phyloP scores from a whole-genome alignment of 192 early-diverging fungal species.

The Chytriomyces sp. region DNA sequence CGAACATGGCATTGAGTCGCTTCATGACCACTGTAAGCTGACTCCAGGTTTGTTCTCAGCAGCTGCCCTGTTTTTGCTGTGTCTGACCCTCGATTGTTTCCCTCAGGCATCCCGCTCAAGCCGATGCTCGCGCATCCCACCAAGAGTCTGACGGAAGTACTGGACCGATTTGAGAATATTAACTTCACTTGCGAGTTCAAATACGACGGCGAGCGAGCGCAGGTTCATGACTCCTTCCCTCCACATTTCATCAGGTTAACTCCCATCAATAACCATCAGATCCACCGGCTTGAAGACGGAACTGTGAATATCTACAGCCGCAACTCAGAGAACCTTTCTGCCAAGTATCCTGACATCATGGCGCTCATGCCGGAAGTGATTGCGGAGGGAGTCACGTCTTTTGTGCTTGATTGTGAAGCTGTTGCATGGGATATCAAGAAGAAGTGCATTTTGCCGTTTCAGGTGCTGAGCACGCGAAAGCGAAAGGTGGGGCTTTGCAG shows the following conservation, averaged over 20 bases:
- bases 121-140: slow-evolving; percentile 99
- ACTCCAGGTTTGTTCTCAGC: slow-evolving; percentile 67
- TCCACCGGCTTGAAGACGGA: slow-evolving; percentile 82
- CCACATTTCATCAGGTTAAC: background rate
- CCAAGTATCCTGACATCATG: slow-evolving; percentile 93
- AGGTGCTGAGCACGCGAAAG: slow-evolving; percentile 93
- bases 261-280: slow-evolving; percentile 46
- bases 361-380: slow-evolving; percentile 69
- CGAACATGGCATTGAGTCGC: slow-evolving; percentile 67
- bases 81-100: background rate
- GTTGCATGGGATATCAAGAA: slow-evolving; percentile 94
- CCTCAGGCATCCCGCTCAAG: slow-evolving; percentile 89
- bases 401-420: slow-evolving; percentile 98
- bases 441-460: slow-evolving; percentile 92
- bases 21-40: slow-evolving; percentile 82
- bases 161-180: slow-evolving; percentile 91
- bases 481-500: slow-evolving; percentile 66
- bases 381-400: slow-evolving; percentile 64
- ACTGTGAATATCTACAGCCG: slow-evolving; percentile 83
- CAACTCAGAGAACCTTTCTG: slow-evolving; percentile 93
- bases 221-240: slow-evolving; percentile 52
- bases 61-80: background rate
- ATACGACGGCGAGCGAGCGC: slow-evolving; percentile 95
- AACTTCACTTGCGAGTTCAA: slow-evolving; percentile 98
- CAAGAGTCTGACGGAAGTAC: slow-evolving; percentile 86